Evolutionary conservation across 768 basidiomycete species (phyloP), one percentile per base, ranked within the genome.

Genomic region (Lyophyllum decastes): DNA sequence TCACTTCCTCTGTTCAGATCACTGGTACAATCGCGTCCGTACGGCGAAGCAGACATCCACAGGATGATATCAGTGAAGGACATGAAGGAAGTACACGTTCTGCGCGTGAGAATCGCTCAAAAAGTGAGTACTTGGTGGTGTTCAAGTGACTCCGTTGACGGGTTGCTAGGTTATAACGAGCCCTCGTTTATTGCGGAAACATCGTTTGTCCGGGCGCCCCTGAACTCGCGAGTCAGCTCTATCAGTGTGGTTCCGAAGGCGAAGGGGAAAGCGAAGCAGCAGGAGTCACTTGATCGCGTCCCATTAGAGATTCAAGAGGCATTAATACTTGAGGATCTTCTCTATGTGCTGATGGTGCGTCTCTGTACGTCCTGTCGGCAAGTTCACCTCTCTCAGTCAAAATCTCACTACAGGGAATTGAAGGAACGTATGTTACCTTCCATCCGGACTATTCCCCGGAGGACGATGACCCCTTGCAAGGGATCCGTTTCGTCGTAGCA

Each of bases 251-350:
- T 68, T 21, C 79, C 79, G 12, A 85, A 81, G 59, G 68, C 71
- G 26, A 91, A 92, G 64, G 89, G 88, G 40, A 92, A 91, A 64
- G 83, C 77, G 17, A 87, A 78, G 68, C 87, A 78, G 68, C 87
- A 86, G 58, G 84, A 84, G 61, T 69, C 78, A 4, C 69, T 97
- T 45, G 85, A 87, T 63, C 82, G 86, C 33, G 79, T 96, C 5
- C 86, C 90, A 1, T 67, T 94, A 52, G 92, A 94, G 47, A 80
- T 98, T n/a, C 97, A 98, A 68, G 95, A 99, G 68, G 95, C 96
- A 0, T 74, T 95, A 66, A 82, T 98, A 49, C 78, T 97, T 45
- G 95, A 98, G 70, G 97, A 98, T 74, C 74, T 99, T 49, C 71
- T 98, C n/a, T 95, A 85, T 64, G 92, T 97, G 4, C 78, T 99